A percentile compares a stretch with the other conserved stretches of the same genome.
These are phyloP conservation scores for Mycosphaerella sp. DNA, from an alignment of 2,329 filamentous ascomycete genomes.

Conservation along the genomic window DNA sequence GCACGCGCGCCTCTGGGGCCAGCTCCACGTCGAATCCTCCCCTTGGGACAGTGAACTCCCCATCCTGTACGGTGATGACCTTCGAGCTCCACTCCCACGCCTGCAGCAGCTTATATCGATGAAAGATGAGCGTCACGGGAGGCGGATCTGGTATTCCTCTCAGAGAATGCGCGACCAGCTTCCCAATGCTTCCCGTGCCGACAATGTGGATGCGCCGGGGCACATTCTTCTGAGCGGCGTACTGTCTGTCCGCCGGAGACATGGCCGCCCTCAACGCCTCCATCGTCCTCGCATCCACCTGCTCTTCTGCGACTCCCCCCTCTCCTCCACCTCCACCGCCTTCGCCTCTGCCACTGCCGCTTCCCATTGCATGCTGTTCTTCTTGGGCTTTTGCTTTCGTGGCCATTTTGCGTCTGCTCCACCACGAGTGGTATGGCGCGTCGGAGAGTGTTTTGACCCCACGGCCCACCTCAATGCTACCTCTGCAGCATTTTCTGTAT, in stretches of 20 bases:
- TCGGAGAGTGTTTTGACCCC: slow-evolving; percentile 33
- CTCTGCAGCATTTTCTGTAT: slow-evolving; percentile 35
- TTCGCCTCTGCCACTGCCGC: too few relatives aligned
- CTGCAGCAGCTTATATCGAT: slow-evolving; percentile 43
- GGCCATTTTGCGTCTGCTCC: slow-evolving; percentile 13
- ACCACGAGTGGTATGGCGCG: slow-evolving; percentile 25
- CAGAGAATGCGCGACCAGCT: slow-evolving; percentile 68
- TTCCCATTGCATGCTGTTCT: background rate
- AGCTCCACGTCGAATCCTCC: slow-evolving; percentile 44
- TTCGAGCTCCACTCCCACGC: slow-evolving; percentile 45
- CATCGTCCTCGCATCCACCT: slow-evolving; percentile 9
- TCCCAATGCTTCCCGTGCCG: slow-evolving; percentile 74
- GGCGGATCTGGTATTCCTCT: slow-evolving; percentile 55
- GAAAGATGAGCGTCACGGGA: slow-evolving; percentile 74
- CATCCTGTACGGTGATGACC: slow-evolving; percentile 44
- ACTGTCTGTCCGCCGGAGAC: slow-evolving; percentile 28
- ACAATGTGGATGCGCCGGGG: slow-evolving; percentile 64
- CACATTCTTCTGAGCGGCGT: slow-evolving; percentile 22
- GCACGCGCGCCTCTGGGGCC: slow-evolving; percentile 31
- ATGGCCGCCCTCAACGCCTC: slow-evolving; percentile 14
- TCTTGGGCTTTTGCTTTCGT: slow-evolving; percentile 17
- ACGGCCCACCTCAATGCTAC: slow-evolving; percentile 41
- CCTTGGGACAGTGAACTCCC: slow-evolving; percentile 34
- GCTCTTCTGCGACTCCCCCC: slow-evolving; percentile 2
- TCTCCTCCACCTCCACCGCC: background rate